Base-by-base conservation (phyloP, 2,329 filamentous ascomycete species). In the Penicillium sp. region DNA sequence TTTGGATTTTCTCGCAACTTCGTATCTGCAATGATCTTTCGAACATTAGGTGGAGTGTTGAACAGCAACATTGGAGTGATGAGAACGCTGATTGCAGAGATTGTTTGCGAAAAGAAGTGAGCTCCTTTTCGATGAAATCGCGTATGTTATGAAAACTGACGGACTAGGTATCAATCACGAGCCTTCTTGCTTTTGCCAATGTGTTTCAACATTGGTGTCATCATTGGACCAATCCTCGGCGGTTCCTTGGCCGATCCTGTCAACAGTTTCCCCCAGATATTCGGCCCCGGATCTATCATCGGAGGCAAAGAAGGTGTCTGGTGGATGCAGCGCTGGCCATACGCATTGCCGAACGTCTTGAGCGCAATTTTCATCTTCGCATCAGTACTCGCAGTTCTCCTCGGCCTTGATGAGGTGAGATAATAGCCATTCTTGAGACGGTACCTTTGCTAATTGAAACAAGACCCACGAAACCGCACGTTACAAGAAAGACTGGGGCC, bases 31-130 rank as follows among this genome's bases (percentile, higher is more conserved):
- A 81, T 87, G 1, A 78, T 85, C 43, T 92, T 88, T 76, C 77
- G 89, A 5, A 81, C 79, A 10, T 67, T 89, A 34, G 88, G 87
- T 1, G 89, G 89, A 0, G 75, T 83, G 10, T 70, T 89, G 45
- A 90, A 90, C 67, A 88, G 87, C 2, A 91, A 90, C 66, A 81
- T 89, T 2, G 87, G 87, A 0, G 86, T 90, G 3, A 87, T 90
- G 85, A 77, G 87, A 56, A 89, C 87, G 5, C 87, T 90, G 82
- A 87, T 90, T 43, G 82, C 82, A 2, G 88, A 91, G 70, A 87
- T 88, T 32, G 83, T 90, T 36, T 78, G 80, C 46, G 87, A 89
- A 72, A 88, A 88, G 71, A 87, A 82, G 77, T 88, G 64, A 36
- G 68, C 56, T 22, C 21, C 31, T 44, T 21, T 22, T 51, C 53